These are phyloP conservation scores for Calycina herbarum DNA, from an alignment of 2,329 filamentous ascomycete species.

Conservation along the genomic window DNA sequence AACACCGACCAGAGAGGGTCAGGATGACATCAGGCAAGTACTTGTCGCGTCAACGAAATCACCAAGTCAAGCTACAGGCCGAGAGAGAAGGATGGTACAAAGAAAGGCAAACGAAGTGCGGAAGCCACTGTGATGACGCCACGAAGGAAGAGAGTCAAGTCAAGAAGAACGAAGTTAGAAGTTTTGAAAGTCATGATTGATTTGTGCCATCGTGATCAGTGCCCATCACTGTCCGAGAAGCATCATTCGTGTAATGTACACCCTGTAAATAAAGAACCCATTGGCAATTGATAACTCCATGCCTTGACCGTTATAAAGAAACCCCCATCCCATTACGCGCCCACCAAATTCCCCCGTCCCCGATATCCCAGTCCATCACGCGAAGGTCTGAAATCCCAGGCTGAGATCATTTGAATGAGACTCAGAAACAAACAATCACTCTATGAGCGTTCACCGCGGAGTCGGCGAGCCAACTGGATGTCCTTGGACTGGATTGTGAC, in stretches of 20 bases:
- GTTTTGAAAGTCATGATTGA: slow-evolving; percentile 25
- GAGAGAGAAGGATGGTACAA: no score
- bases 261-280: slow-evolving; percentile 24
- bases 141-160: no score
- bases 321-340: slow-evolving; percentile 33
- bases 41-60: no score
- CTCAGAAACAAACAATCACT: slow-evolving; percentile 25
- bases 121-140: no score
- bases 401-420: slow-evolving; percentile 4
- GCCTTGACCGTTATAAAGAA: slow-evolving; percentile 29
- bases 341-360: slow-evolving; percentile 19
- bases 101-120: no score
- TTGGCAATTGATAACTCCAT: slow-evolving; percentile 33
- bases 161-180: background rate
- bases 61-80: no score
- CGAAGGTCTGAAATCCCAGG: slow-evolving; percentile 10
- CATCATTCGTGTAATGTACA: slow-evolving; percentile 32
- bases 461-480: slow-evolving; percentile 59
- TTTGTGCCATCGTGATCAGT: slow-evolving; percentile 30
- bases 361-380: slow-evolving; percentile 8
- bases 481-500: slow-evolving; percentile 76
- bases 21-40: no score
- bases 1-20: no score
- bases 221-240: slow-evolving; percentile 32
- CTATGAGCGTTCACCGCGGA: slow-evolving; percentile 92